Base-by-base conservation (phyloP, 2,329 filamentous ascomycete genomes). In the Bipolaris cookei region DNA sequence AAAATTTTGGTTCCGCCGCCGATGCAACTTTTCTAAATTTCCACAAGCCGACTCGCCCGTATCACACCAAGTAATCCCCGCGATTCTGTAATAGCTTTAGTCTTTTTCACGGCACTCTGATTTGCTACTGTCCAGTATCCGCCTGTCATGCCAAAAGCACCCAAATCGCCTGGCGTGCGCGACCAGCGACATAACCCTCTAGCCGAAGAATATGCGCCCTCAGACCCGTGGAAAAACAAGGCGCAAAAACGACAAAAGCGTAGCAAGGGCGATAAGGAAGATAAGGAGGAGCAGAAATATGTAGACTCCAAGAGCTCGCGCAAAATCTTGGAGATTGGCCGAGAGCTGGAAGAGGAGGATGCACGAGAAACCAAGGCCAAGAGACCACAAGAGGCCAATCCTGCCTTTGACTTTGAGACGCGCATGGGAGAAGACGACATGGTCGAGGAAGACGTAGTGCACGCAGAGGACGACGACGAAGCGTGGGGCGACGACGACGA, bases 281-380 rank as follows among this genome's bases (percentile, higher is more conserved):
- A 58, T 4, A 81, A 83, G 30, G 82, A 83, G 8, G 84, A 86
- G 56, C 83, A 85, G 58, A 86, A 90, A 59, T 98, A 90, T 71
- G 87, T 99, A 59, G 93, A 97, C 76, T 88, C 92, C 56, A 93
- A 91, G 75, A 88, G 93, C 16, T 97, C 94, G 55, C 86, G 88
- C 67, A 92, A 91, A 70, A 99, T 99, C 74, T 76, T 99, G 59
- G 87, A 90, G 65, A 91, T 98, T 68, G 94, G 94, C 53, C 90
- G 93, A 69, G 91, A 97, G 72, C 82, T 99, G 13, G 89, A 87
- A 13, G 91, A 95, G 39, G 94, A 98, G 75, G 91, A 94, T 53
- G 84, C 84, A 54, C 81, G 82, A 32, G 82, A 86, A 64, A 77
- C 74, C 47, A 67, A 75, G 56, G 69, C 73, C 1, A 70, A 59